Percentiles rank a stretch among this genome's conserved stretches.
These are phyloP conservation scores for Boeremia lycopersici DNA, from an alignment of 2,329 filamentous ascomycete genomes.

Conservation along the genomic window DNA sequence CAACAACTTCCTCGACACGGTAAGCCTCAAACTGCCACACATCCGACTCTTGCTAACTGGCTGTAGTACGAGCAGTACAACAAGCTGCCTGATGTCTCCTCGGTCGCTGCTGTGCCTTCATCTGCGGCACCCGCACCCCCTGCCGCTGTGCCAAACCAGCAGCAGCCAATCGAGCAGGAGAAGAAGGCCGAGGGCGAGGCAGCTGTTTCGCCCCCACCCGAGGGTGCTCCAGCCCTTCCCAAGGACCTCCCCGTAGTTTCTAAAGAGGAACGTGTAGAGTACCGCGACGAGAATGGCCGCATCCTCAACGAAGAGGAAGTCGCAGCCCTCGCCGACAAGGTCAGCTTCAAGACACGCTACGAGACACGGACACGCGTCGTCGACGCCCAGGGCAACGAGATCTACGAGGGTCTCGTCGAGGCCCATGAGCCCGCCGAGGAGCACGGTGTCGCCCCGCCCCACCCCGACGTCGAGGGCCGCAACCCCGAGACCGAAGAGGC, in stretches of 20 bases:
- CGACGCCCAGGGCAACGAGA: constrained; percentile 78
- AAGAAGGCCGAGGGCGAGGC: constrained; percentile 36
- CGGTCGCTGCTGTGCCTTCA: constrained; percentile 32
- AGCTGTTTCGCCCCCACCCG: constrained; percentile 38
- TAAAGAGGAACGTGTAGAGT: constrained; percentile 85
- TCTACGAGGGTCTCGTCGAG: constrained; percentile 57
- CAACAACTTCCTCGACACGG: constrained; percentile 85
- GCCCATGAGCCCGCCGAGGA: constrained; percentile 39
- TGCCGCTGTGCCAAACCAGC: constrained; percentile 21
- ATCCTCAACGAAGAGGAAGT: constrained; percentile 84
- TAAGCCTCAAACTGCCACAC: constrained; percentile 62
- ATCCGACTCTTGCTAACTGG: constrained; percentile 11
- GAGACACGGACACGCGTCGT: constrained; percentile 90
- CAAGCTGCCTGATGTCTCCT: constrained; percentile 23
- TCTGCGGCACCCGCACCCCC: constrained; percentile 30
- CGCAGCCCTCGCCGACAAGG: constrained; percentile 83
- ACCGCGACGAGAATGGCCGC: constrained; percentile 93
- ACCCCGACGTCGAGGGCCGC: constrained; percentile 62
- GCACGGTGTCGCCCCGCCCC: constrained; percentile 55
- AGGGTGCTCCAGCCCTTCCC: constrained; percentile 26
- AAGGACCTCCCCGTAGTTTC: constrained; percentile 49
- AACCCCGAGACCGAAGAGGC: constrained; percentile 62
- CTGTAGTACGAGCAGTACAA: constrained; percentile 42
- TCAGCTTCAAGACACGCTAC: constrained; percentile 93
- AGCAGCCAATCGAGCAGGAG: constrained; percentile 19